Evolutionary conservation across 2,329 filamentous ascomycete genomes (phyloP).

Genomic region (Didymella arachidicola): DNA sequence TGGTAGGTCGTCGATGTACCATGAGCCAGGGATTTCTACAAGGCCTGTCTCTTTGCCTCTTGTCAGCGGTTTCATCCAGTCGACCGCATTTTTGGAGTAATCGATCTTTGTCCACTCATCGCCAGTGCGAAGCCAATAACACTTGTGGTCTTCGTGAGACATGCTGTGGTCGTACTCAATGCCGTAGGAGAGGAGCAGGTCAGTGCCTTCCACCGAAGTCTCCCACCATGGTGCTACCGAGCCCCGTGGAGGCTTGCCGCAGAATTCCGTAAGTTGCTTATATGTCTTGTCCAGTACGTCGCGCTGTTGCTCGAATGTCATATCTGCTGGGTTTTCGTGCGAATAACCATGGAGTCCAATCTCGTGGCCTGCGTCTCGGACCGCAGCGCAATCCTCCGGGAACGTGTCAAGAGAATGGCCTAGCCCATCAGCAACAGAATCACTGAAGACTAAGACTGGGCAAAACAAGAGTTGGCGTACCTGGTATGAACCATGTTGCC

Average conservation of each 20-base stretch:
- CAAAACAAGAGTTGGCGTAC: not conserved
- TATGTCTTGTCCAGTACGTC: conserved; percentile 79
- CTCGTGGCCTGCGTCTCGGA: conserved; percentile 71
- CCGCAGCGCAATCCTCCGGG: conserved; percentile 66
- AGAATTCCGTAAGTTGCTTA: conserved; percentile 73
- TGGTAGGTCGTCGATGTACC: conserved; percentile 49
- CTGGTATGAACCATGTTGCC: conserved; percentile 69
- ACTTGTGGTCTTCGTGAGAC: conserved; percentile 69
- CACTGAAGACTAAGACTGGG: no score
- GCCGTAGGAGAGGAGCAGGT: conserved; percentile 69
- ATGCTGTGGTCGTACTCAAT: conserved; percentile 75
- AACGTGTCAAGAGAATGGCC: conserved; percentile 70
- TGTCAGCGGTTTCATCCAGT: conserved; percentile 72
- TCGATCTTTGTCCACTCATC: conserved; percentile 73
- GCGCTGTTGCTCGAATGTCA: conserved; percentile 77
- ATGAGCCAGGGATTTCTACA: conserved; percentile 66
- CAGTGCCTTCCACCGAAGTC: conserved; percentile 69
- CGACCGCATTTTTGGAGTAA: conserved; percentile 66
- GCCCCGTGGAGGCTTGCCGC: conserved; percentile 73
- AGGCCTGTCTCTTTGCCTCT: conserved; percentile 67
- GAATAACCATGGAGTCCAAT: conserved; percentile 74
- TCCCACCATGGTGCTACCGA: conserved; percentile 82
- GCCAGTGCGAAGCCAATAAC: conserved; percentile 68
- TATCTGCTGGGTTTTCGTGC: conserved; percentile 75
- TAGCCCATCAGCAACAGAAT: not conserved